A percentile compares a stretch with the other conserved stretches of the same genome.
Conservation (phyloP, 495 filamentous ascomycete species). For the Sordaria brevicollis region DNA sequence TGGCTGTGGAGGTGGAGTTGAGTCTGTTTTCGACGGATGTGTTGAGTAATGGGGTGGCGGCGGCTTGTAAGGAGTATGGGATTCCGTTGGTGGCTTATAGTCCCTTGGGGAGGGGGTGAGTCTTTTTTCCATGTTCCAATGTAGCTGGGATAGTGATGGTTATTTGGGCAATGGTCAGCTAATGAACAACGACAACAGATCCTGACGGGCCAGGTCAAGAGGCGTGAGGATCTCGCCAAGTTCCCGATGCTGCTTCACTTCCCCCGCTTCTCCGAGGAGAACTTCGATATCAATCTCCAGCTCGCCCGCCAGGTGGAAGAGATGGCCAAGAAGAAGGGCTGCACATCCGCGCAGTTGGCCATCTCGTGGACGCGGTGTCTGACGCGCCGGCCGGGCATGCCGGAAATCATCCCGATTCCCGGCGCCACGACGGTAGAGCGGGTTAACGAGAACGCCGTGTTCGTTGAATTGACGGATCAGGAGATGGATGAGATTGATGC, state of each 20-base stretch:
- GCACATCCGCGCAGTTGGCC: slow-evolving; percentile 66
- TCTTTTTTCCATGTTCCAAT: neutral
- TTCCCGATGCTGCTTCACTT: slow-evolving; percentile 41
- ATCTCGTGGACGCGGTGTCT: slow-evolving; percentile 56
- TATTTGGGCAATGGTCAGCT: slow-evolving; percentile 3
- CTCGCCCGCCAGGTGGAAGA: slow-evolving; percentile 56
- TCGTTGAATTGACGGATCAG: slow-evolving; percentile 33
- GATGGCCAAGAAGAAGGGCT: slow-evolving; percentile 59
- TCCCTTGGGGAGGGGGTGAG: slow-evolving; percentile 42
- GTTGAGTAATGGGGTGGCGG: slow-evolving; percentile 62
- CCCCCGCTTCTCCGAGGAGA: slow-evolving; percentile 59
- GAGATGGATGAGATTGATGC: slow-evolving; percentile 43
- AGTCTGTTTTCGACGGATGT: slow-evolving; percentile 60
- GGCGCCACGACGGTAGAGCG: slow-evolving; percentile 47
- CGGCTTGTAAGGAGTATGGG: slow-evolving; percentile 56
- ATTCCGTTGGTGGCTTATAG: slow-evolving; percentile 61
- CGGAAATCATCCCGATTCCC: slow-evolving; percentile 74
- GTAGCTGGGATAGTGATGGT: slow-evolving; percentile 7
- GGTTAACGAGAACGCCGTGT: slow-evolving; percentile 39
- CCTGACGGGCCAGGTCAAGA: slow-evolving; percentile 53
- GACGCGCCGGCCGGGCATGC: slow-evolving; percentile 48
- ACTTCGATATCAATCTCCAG: slow-evolving; percentile 63
- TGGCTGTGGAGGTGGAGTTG: slow-evolving; percentile 70
- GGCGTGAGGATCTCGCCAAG: slow-evolving; percentile 48
- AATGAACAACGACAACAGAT: slow-evolving; percentile 10